phyloP scores from a whole-genome alignment of 371 early-diverging fungal genomes.

The Entomophthora muscae region DNA sequence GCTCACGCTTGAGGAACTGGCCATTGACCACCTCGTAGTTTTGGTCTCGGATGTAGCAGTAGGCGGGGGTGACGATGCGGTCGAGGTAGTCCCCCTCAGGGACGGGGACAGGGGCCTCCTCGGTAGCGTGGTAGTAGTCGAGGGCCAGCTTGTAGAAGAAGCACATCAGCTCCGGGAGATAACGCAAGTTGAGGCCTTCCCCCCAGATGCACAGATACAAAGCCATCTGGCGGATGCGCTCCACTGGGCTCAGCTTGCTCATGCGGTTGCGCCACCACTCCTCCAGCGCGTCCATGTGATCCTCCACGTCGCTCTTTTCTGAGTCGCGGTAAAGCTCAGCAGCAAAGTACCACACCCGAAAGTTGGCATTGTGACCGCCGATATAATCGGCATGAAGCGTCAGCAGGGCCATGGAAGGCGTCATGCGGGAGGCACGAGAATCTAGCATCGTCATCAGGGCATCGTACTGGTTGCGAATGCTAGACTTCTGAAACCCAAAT shows the following conservation, averaged over 20 bases:
- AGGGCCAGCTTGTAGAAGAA: slow-evolving; percentile 64
- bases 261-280: slow-evolving; percentile 52
- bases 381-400: slow-evolving; percentile 74
- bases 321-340: slow-evolving; percentile 55
- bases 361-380: slow-evolving; percentile 70
- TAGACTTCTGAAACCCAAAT: slow-evolving; percentile 73
- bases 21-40: slow-evolving; percentile 49
- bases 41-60: slow-evolving; percentile 58
- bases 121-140: slow-evolving; percentile 24
- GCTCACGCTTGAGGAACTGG: slow-evolving; percentile 53
- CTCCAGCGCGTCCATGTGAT: slow-evolving; percentile 23
- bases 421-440: slow-evolving; percentile 64
- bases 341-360: slow-evolving; percentile 72
- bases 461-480: slow-evolving; percentile 52
- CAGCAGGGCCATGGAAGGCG: slow-evolving; percentile 48
- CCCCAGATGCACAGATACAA: slow-evolving; percentile 77
- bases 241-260: slow-evolving; percentile 46
- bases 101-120: neutral
- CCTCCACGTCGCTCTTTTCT: slow-evolving; percentile 19
- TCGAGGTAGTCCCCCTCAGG: slow-evolving; percentile 40
- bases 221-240: slow-evolving; percentile 53
- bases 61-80: slow-evolving; percentile 52
- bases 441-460: slow-evolving; percentile 66
- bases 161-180: slow-evolving; percentile 62
- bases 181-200: slow-evolving; percentile 63